These are phyloP conservation scores for Populus davidiana DNA, from an alignment of 345 rosid species.

Conservation along the genomic window DNA sequence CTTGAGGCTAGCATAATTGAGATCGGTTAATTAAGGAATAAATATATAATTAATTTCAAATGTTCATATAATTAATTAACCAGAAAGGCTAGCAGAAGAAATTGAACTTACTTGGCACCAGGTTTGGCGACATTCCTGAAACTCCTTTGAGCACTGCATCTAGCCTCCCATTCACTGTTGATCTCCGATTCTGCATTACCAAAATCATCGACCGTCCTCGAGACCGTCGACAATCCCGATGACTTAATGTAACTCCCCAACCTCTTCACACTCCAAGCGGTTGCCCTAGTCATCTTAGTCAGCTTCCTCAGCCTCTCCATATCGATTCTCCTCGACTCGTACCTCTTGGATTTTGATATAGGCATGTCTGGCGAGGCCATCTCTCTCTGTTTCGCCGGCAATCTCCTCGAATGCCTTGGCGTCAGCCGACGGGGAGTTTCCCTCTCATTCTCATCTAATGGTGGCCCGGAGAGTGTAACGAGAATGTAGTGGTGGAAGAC, in stretches of 20 bases:
- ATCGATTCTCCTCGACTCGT: constrained; percentile 34
- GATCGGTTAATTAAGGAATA: too few species aligned
- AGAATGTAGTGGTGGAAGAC: constrained; percentile 53
- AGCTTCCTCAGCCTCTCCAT: constrained; percentile 51
- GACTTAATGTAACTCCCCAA: constrained; percentile 40
- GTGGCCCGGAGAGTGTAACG: constrained; percentile 45
- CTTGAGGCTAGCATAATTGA: too few species aligned
- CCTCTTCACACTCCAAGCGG: constrained; percentile 53
- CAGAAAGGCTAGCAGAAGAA: background rate
- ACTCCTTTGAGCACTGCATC: constrained; percentile 43
- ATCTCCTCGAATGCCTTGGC: background rate
- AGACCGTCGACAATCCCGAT: constrained; percentile 50
- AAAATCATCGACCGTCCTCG: constrained; percentile 45
- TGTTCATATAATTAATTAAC: too few species aligned
- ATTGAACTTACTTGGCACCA: constrained; percentile 44
- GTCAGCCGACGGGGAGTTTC: background rate
- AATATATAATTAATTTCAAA: too few species aligned
- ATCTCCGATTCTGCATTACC: constrained; percentile 40
- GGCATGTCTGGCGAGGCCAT: background rate
- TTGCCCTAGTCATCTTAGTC: constrained; percentile 32
- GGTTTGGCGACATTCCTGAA: constrained; percentile 53
- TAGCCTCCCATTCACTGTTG: constrained; percentile 53
- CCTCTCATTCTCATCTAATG: constrained; percentile 6
- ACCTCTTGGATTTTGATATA: constrained; percentile 14
- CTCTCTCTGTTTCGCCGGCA: constrained; percentile 13